These are phyloP conservation scores for Actinomortierella ambigua DNA, from an alignment of 371 early-diverging fungal species.

Conservation along the genomic window DNA sequence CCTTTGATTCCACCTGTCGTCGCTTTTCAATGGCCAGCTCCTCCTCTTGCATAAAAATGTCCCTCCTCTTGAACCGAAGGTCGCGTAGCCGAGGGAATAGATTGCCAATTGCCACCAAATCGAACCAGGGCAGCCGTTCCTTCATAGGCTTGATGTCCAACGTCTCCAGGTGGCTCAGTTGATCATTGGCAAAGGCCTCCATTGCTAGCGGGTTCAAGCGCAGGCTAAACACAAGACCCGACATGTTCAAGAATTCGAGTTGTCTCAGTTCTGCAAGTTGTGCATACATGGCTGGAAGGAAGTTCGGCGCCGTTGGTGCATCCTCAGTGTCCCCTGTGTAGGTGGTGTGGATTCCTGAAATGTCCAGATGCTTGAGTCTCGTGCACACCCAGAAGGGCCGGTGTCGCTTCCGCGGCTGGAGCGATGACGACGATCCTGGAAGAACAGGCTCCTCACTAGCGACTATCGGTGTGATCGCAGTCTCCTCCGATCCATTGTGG, in stretches of 20 bases:
- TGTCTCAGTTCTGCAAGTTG: slow-evolving; percentile 15
- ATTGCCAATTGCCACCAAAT: slow-evolving; percentile 27
- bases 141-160: slow-evolving; percentile 15
- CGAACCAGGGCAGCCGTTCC: slow-evolving; percentile 19
- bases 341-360: slow-evolving; percentile 28
- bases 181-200: neutral
- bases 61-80: slow-evolving; percentile 19
- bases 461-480: too few relatives aligned
- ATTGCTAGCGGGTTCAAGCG: slow-evolving; percentile 11
- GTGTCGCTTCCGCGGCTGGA: too few relatives aligned
- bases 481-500: too few relatives aligned
- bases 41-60: slow-evolving; percentile 21
- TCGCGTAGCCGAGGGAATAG: slow-evolving; percentile 22
- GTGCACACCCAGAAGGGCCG: slow-evolving; percentile 18
- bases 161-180: slow-evolving; percentile 13
- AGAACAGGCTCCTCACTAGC: too few relatives aligned
- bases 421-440: too few relatives aligned
- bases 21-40: neutral
- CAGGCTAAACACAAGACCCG: slow-evolving; percentile 24
- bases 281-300: slow-evolving; percentile 24
- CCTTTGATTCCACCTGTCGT: neutral
- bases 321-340: slow-evolving; percentile 16
- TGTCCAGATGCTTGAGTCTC: slow-evolving; percentile 21
- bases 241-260: slow-evolving; percentile 16
- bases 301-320: neutral